phyloP scores from a whole-genome alignment of 495 filamentous ascomycete species.

The Tuber brumale region DNA sequence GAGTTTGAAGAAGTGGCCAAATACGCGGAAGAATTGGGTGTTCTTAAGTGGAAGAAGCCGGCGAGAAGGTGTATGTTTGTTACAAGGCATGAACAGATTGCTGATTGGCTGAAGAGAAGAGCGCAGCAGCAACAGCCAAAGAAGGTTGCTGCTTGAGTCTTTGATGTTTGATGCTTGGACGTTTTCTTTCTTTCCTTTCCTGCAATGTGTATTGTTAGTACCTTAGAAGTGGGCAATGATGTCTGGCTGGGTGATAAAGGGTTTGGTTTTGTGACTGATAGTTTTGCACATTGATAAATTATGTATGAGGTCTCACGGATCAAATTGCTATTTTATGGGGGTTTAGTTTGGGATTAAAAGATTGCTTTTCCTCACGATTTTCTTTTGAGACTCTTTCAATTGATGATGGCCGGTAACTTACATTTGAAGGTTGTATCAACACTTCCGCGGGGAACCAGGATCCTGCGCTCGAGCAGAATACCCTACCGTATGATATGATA shows the following conservation, averaged over 20 bases:
- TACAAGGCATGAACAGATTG: conserved; percentile 74
- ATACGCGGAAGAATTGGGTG: conserved; percentile 90
- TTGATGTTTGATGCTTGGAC: neutral
- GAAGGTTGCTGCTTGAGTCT: neutral
- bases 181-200: neutral
- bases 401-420: neutral
- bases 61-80: conserved; percentile 77
- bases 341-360: neutral
- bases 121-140: conserved; percentile 35
- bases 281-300: neutral
- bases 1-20: conserved; percentile 69
- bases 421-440: neutral
- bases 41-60: conserved; percentile 79
- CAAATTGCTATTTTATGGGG: neutral
- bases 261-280: neutral
- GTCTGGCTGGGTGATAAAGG: neutral
- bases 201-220: neutral
- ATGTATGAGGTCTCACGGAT: neutral
- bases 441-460: neutral
- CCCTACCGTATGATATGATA: neutral
- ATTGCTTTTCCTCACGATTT: neutral
- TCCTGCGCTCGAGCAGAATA: neutral
- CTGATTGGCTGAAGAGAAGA: conserved; percentile 65
- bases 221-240: neutral
- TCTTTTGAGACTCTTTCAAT: neutral